phyloP scores from a whole-genome alignment of 2,329 filamentous ascomycete genomes.

The Emmonsiellopsis sp. region DNA sequence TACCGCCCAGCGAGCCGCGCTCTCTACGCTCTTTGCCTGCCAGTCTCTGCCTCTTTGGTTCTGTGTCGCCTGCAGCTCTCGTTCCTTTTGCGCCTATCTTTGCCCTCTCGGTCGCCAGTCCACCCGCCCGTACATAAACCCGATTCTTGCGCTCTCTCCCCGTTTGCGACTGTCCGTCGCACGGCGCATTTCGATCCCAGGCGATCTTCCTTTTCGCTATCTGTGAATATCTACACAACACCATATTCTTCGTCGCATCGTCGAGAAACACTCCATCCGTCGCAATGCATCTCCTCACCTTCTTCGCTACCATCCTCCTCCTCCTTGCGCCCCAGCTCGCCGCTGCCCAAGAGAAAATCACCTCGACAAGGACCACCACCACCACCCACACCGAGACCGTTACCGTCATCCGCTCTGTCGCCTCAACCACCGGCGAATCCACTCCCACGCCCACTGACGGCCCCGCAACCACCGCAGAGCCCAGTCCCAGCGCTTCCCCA shows the following conservation, averaged over 20 bases:
- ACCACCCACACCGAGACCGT: slow-evolving; percentile 38
- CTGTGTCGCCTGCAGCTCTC: background rate
- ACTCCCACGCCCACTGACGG: slow-evolving; percentile 12
- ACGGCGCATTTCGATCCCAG: background rate
- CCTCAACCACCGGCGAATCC: slow-evolving; percentile 10
- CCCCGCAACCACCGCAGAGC: background rate
- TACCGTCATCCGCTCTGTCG: slow-evolving; percentile 16
- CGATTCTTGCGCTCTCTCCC: too few relatives aligned
- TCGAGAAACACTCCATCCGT: background rate
- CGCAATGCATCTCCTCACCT: slow-evolving; percentile 28
- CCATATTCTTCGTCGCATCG: too few relatives aligned
- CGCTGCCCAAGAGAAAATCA: slow-evolving; percentile 22
- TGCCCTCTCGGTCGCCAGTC: too few relatives aligned
- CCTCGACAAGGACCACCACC: slow-evolving; percentile 29
- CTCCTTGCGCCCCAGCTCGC: slow-evolving; percentile 22
- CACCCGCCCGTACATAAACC: too few relatives aligned
- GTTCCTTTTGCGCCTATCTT: background rate
- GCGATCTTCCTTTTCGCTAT: background rate
- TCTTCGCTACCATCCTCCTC: slow-evolving; percentile 27
- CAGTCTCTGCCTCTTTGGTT: background rate
- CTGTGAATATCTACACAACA: background rate
- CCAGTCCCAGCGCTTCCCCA: slow-evolving; percentile 1
- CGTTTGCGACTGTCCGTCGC: background rate
- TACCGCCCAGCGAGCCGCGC: slow-evolving; percentile 7
- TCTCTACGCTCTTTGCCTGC: background rate